Evolutionary conservation across 208 protist species (phyloP), one percentile per base, ranked within the genome.

Genomic region (Lotmaria passim): DNA sequence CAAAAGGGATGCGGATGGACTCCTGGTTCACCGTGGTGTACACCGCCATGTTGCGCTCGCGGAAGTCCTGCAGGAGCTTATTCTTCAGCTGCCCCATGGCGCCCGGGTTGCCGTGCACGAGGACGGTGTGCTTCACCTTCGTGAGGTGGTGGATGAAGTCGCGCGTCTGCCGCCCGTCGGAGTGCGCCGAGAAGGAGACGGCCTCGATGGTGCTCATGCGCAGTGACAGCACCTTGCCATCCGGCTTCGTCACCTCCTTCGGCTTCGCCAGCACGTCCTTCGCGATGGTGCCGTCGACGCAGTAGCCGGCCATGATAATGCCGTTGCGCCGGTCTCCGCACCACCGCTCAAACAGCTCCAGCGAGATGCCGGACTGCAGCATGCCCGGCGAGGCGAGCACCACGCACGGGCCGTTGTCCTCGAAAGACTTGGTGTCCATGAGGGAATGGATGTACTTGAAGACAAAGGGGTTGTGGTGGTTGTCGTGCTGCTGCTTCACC

Each of bases 271-370:
- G 84, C 73, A 97, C 85, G 38, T 96, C 82, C 71, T 98, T 98
- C 8, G 98, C 98, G 19, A 99, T 85, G n/a, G 98, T 99, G 67
- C 97, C 97, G 33, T 99, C 98, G 5, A 99, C 96, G 58, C 92
- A 96, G 83, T 99, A 99, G 48, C 98, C 98, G 0, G 98, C 90
- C 73, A 99, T 91, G 65, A 99, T 94, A 33, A 99, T 91, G 23
- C 97, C 97, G 86, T 99, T 99, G 50, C 89, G 89, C 23, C 83
- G 55, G 71, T 99, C 93, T 0, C 91, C 75, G 72, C 97, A 99
- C 98, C 98, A 99, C 31, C 86, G 73, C 71, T 99, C 98, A 69
- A 99, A 99, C 5, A 99, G 81, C 66, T 99, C 90, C 1, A 99
- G 83, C 11, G 97, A 99, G 38, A 99, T 77, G 28, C 99, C 99